A percentile compares a stretch with the other conserved stretches of the same genome.
phyloP scores from a whole-genome alignment of 768 basidiomycete genomes.

The Pleurotus tuoliensis region DNA sequence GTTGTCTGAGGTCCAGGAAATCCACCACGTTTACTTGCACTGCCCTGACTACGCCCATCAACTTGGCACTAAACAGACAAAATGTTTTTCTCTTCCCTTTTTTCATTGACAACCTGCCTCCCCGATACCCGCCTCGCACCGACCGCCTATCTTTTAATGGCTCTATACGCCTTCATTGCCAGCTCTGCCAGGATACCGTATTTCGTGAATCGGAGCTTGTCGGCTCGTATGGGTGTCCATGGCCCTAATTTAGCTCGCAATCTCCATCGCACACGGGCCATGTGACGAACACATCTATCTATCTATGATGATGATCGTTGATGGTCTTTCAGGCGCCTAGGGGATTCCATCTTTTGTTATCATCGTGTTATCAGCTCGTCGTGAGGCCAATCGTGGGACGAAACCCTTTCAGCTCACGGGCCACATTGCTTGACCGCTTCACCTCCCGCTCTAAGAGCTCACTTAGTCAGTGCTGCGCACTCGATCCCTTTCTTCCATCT shows the following conservation, averaged over 20 bases:
- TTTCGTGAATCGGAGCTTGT: not conserved
- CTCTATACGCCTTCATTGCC: not conserved
- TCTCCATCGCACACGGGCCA: not conserved
- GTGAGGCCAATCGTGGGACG: no score
- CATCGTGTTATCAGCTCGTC: no score
- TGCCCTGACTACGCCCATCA: conserved; percentile 6
- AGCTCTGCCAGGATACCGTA: not conserved
- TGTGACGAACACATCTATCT: not conserved
- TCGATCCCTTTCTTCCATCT: no score
- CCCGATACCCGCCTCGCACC: not conserved
- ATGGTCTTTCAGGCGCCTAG: no score
- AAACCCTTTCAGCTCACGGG: no score
- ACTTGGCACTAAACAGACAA: conserved; percentile 7
- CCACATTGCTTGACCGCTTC: no score
- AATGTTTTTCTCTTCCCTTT: conserved; percentile 2
- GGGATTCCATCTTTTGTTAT: no score
- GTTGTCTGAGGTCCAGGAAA: not conserved
- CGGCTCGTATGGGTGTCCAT: conserved; percentile 3
- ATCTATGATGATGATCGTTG: not conserved
- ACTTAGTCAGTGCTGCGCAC: no score
- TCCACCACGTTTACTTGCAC: not conserved
- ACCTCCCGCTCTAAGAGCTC: no score
- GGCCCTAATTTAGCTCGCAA: not conserved
- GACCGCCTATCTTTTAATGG: not conserved
- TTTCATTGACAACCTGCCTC: not conserved